Base-by-base conservation (phyloP, 1,284 basidiomycete genomes). In the Ceratorhiza oryzae-sativae region DNA sequence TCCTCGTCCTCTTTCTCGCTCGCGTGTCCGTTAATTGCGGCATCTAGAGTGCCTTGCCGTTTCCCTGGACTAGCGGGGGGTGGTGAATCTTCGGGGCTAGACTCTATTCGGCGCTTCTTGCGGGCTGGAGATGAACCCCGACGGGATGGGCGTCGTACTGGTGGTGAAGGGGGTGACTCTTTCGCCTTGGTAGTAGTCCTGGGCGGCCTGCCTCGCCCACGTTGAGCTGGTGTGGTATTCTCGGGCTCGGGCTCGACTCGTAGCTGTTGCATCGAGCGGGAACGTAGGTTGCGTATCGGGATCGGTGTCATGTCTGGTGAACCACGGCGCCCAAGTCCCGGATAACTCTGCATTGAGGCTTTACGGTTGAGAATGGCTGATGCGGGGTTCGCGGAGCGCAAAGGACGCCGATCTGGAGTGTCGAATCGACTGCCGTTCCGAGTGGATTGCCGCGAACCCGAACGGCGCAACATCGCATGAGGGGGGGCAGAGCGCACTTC, bases 181-280 rank as follows among this genome's bases (percentile, higher is more conserved):
- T 72, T 32, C 13, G n/a, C 25, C 49, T 51, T 42, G 34, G 27
- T 34, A 42, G 27, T 34, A 42, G 23, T 20, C 27, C 32, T 48
- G 34, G 30, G 12, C 3, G 39, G 25, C 23, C 58, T 58, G 15
- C 55, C 62, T n/a, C 71, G 73, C 36, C 72, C 73, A 30, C 34
- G 72, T 10, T 27, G 72, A 34, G 46, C 41, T 15, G 74, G 70
- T 23, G 81, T 80, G 23, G 80, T 82, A 36, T 80, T 80, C 23
- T 75, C 76, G 12, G 18, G 42, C 15, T 45, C 42, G 42, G 42
- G 42, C n/a, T 45, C 42, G 42, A 80, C 80, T 60, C 65, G 46
- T 51, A 63, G 45, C 13, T 56, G 42, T 39, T 71, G 60, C 68
- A 67, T 48, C 42, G 51, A 42, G 34, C 55, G 45, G 41, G 60